phyloP scores from a whole-genome alignment of 495 filamentous ascomycete species.

The Cercophora newfieldiana region DNA sequence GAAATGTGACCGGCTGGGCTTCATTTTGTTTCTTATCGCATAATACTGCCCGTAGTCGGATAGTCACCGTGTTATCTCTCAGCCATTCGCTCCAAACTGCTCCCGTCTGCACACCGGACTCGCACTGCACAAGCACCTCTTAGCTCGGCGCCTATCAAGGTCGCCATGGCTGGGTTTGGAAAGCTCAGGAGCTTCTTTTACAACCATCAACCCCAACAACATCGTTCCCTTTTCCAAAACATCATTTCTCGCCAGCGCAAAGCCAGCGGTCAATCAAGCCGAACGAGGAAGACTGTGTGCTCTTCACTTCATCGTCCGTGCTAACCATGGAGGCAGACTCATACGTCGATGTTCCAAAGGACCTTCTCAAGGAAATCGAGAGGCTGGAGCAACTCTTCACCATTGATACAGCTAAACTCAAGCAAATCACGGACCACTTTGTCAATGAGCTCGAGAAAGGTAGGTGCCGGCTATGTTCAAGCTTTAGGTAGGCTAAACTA shows the following conservation, averaged over 20 bases:
- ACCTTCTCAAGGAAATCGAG: conserved; percentile 81
- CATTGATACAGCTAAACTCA: conserved; percentile 75
- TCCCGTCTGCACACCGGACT: background rate
- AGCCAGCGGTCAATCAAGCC: conserved; percentile 20
- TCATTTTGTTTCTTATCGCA: background rate
- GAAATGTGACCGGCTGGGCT: background rate
- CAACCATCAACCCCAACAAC: conserved; percentile 13
- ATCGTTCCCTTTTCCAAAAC: conserved; percentile 18
- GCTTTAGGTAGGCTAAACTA: conserved; percentile 3
- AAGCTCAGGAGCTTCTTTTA: conserved; percentile 22
- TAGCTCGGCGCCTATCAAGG: background rate
- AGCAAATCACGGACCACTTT: conserved; percentile 87
- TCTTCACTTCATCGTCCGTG: background rate
- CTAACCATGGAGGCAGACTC: conserved; percentile 38
- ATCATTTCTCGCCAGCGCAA: conserved; percentile 19
- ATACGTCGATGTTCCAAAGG: conserved; percentile 65
- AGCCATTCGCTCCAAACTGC: background rate
- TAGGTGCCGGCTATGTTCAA: conserved; percentile 38
- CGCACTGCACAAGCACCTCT: background rate
- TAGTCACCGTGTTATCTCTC: background rate
- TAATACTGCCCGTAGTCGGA: background rate
- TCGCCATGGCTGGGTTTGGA: conserved; percentile 4
- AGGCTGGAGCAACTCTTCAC: conserved; percentile 84
- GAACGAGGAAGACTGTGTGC: conserved; percentile 29
- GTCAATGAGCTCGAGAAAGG: conserved; percentile 85